A percentile compares a stretch with the other conserved stretches of the same genome.
Evolutionary conservation across 2,329 filamentous ascomycete genomes (phyloP).

Genomic region (Colletotrichum agaves): DNA sequence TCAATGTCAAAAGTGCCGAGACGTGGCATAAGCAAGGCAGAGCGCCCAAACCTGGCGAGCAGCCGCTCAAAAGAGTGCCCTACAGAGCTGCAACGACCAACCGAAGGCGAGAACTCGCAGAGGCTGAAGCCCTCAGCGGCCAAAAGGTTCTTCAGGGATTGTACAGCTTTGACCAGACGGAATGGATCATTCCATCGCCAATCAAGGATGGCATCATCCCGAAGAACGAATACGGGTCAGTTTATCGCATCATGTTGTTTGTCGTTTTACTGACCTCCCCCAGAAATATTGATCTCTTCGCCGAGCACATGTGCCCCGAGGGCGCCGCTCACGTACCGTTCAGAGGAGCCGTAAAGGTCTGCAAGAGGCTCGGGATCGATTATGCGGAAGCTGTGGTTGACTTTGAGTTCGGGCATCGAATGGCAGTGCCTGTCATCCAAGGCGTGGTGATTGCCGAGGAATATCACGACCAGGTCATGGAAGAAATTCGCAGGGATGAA

Average conservation of each 20-base stretch:
- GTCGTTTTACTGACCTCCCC: not conserved
- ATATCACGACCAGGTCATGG: slow-evolving; percentile 77
- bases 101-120: slow-evolving; percentile 87
- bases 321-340: slow-evolving; percentile 86
- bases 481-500: slow-evolving; percentile 82
- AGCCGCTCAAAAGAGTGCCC: slow-evolving; percentile 86
- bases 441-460: slow-evolving; percentile 90
- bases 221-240: slow-evolving; percentile 85
- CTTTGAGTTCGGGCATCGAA: slow-evolving; percentile 95
- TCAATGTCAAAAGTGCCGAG: slow-evolving; percentile 88
- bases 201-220: slow-evolving; percentile 88
- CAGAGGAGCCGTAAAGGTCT: slow-evolving; percentile 80
- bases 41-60: slow-evolving; percentile 74
- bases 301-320: slow-evolving; percentile 87
- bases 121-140: slow-evolving; percentile 81
- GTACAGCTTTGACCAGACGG: slow-evolving; percentile 86
- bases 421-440: slow-evolving; percentile 91
- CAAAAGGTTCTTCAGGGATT: slow-evolving; percentile 88
- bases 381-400: slow-evolving; percentile 95
- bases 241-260: not conserved
- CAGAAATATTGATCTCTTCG: slow-evolving; percentile 92
- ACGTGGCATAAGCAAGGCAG: slow-evolving; percentile 98
- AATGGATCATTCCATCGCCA: slow-evolving; percentile 93
- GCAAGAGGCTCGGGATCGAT: slow-evolving; percentile 85
- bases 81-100: slow-evolving; percentile 91